Evolutionary conservation across 495 filamentous ascomycete species (phyloP).

Genomic region (Parachaetomium inaequale): DNA sequence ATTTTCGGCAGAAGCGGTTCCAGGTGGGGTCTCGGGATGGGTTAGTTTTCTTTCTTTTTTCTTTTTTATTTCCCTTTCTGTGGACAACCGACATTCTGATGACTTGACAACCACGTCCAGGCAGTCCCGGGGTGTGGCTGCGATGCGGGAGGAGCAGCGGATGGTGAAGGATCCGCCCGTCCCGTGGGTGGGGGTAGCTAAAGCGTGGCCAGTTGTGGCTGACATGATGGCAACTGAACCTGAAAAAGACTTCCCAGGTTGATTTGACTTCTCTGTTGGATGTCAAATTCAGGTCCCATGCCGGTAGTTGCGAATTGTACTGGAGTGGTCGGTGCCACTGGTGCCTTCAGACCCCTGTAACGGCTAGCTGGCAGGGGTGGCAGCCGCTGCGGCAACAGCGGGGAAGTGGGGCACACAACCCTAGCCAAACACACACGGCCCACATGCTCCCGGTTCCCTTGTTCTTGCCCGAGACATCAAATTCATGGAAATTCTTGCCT

Average conservation of each 20-base stretch:
- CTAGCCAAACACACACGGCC: too few species aligned
- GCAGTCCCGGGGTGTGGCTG: constrained; percentile 28
- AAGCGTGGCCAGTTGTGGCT: background rate
- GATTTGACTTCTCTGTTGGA: too few species aligned
- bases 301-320: too few species aligned
- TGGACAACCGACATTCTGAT: constrained; percentile 20
- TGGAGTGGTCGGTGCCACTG: too few species aligned
- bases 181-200: constrained; percentile 35
- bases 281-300: too few species aligned
- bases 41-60: background rate
- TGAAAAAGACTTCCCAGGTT: too few species aligned
- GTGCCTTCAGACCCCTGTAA: background rate
- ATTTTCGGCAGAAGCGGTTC: constrained; percentile 36
- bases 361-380: background rate
- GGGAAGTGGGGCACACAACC: background rate
- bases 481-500: too few species aligned
- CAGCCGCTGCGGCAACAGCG: background rate
- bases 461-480: background rate
- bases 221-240: too few species aligned
- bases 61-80: background rate
- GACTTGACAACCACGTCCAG: constrained; percentile 29
- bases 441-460: background rate
- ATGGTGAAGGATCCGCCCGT: constrained; percentile 30
- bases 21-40: constrained; percentile 25
- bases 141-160: constrained; percentile 29